These are phyloP conservation scores for Pseudozyma flocculosa DNA, from an alignment of 1,284 basidiomycete genomes.

Conservation along the genomic window DNA sequence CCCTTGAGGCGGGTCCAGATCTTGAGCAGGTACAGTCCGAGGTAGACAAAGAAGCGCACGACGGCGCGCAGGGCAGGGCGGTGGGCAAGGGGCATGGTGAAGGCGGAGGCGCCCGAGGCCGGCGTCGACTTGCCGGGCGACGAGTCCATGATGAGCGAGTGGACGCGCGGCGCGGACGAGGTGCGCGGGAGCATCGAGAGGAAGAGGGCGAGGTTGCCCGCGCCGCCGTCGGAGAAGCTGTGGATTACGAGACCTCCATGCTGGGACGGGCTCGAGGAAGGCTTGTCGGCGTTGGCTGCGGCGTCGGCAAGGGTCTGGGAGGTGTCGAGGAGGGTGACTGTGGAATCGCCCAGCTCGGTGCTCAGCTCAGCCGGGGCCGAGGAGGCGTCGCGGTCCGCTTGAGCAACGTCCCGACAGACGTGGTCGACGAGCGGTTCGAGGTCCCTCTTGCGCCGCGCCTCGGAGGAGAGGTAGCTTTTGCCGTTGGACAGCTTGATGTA, in stretches of 20 bases:
- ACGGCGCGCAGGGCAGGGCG: conserved; percentile 21
- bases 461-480: conserved; percentile 27
- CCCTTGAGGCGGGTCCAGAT: conserved; percentile 25
- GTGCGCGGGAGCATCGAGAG: conserved; percentile 9
- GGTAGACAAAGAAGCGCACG: conserved; percentile 21
- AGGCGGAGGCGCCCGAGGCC: conserved; percentile 27
- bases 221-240: conserved; percentile 48
- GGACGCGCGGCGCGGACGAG: conserved; percentile 7
- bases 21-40: conserved; percentile 24
- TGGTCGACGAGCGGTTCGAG: conserved; percentile 16
- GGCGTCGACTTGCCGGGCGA: conserved; percentile 41
- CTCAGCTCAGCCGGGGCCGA: too few species aligned
- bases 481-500: conserved; percentile 46
- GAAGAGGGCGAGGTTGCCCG: conserved; percentile 33
- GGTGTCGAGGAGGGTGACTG: conserved; percentile 25
- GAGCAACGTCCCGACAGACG: conserved; percentile 7
- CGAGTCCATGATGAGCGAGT: conserved; percentile 40
- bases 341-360: conserved; percentile 31
- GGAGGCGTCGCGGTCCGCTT: too few species aligned
- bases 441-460: conserved; percentile 11
- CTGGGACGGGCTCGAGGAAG: background rate
- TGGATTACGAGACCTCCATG: conserved; percentile 16
- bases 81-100: conserved; percentile 42
- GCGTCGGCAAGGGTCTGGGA: conserved; percentile 12
- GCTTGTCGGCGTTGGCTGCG: conserved; percentile 4